Evolutionary conservation across 352 stramenopile species (phyloP).

Genomic region (Phytopythium cucurbitacearum): DNA sequence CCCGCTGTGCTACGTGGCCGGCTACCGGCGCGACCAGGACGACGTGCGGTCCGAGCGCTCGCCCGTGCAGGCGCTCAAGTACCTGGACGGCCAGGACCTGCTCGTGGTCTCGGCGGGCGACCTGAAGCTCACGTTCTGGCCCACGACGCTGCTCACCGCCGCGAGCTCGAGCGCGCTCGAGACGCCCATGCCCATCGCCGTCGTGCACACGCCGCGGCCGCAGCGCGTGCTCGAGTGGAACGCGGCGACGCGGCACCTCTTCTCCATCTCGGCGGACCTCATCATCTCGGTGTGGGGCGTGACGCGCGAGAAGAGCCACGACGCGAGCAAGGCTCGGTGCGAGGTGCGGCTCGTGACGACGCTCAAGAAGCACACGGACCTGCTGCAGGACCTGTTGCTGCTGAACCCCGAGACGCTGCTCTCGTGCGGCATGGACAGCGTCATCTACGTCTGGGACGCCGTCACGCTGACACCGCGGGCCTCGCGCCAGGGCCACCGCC

Average conservation of each 20-base stretch:
- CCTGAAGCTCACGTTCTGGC: constrained; percentile 79
- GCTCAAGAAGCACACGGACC: constrained; percentile 63
- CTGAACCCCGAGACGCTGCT: constrained; percentile 67
- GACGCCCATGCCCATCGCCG: constrained; percentile 50
- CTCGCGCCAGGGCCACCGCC: constrained; percentile 49
- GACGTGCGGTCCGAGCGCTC: constrained; percentile 71
- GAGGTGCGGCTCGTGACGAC: constrained; percentile 47
- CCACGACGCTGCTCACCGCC: constrained; percentile 52
- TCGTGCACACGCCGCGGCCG: constrained; percentile 60
- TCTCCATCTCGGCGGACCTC: constrained; percentile 70
- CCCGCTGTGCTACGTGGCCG: constrained; percentile 57
- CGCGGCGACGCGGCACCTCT: constrained; percentile 39
- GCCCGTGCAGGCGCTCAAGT: constrained; percentile 71
- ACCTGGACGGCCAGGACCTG: constrained; percentile 50
- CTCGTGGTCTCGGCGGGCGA: constrained; percentile 69
- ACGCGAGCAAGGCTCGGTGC: constrained; percentile 21
- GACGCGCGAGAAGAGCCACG: constrained; percentile 22
- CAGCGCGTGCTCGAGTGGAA: constrained; percentile 77
- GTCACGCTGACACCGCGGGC: constrained; percentile 38
- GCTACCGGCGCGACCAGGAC: constrained; percentile 75
- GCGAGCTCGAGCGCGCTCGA: constrained; percentile 59
- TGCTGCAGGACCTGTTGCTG: constrained; percentile 68
- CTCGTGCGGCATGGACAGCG: constrained; percentile 72
- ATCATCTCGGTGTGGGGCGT: constrained; percentile 67
- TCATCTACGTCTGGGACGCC: constrained; percentile 74